Base-by-base conservation (phyloP, 345 rosid genomes). In the Populus pruinosa region DNA sequence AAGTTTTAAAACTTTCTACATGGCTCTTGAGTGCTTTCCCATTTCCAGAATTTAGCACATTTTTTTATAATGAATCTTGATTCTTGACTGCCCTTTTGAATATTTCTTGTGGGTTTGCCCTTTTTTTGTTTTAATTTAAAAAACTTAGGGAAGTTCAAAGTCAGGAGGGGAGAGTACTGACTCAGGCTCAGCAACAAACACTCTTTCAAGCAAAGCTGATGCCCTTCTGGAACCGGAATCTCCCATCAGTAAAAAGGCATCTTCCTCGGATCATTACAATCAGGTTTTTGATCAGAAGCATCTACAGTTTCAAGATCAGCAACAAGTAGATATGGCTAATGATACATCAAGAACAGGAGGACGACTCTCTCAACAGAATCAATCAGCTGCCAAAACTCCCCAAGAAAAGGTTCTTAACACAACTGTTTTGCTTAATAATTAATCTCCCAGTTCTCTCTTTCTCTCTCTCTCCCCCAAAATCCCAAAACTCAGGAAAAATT, bases 161-260 rank as follows among this genome's bases (percentile, higher is more conserved):
- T 90, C 98, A 49, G 93, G 88, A 70, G 97, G 85, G 6, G 97
- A 89, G 78, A 93, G 92, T 86, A 82, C 89, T 21, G 98, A 93
- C 71, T 92, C 99, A 69, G 99, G 97, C 70, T 96, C 99, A 74
- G 99, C 89, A 21, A 72, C 85, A 56, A 91, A 91, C 85, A 88
- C 87, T 50, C 79, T 87, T 49, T 88, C 99, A 82, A 85, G 94
- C 85, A 88, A 89, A 84, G 88, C 85, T 70, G 97, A 93, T 67
- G 85, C 87, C 33, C 93, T 82, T 70, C 70, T 79, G 9, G 92
- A 89, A 53, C 88, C 92, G 25, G 99, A 95, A 79, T 93, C 99
- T 76, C 96, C 99, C 1, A 86, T 91, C 63, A 91, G 92, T 79
- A 88, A 78, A 78, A 92, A 89, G 64, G 81, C 84, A 43, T 75